A percentile compares a stretch with the other conserved stretches of the same genome.
Evolutionary conservation across 2,329 filamentous ascomycete genomes (phyloP).

Genomic region (Verticillium tricorpus): DNA sequence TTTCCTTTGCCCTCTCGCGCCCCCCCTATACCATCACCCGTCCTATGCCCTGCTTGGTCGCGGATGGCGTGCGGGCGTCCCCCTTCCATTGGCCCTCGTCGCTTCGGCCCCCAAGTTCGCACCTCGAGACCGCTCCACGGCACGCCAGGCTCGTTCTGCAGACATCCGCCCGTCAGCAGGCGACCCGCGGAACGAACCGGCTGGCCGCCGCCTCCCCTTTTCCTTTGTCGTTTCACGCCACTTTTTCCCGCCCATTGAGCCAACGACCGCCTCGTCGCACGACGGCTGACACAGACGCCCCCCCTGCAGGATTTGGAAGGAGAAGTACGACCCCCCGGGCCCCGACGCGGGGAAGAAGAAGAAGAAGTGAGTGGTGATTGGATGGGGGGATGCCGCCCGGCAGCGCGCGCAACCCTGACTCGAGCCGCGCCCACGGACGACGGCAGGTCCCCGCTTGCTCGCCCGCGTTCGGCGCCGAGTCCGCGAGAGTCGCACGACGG

Average conservation of each 20-base stretch:
- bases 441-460: no score
- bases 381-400: background rate
- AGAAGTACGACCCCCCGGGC: slow-evolving; percentile 68
- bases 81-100: slow-evolving; percentile 28
- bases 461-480: no score
- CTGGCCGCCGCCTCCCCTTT: background rate
- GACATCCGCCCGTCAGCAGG: background rate
- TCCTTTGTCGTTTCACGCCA: background rate
- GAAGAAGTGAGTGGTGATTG: slow-evolving; percentile 1
- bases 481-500: no score
- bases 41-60: slow-evolving; percentile 18
- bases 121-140: background rate
- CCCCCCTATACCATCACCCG: background rate
- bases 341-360: slow-evolving; percentile 23
- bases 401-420: background rate
- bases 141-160: slow-evolving; percentile 6
- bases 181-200: background rate
- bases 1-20: slow-evolving; percentile 7
- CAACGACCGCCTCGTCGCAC: background rate
- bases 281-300: background rate
- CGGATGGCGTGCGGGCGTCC: slow-evolving; percentile 20
- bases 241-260: no score
- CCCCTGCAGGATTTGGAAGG: slow-evolving; percentile 85
- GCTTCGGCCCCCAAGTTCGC: background rate
- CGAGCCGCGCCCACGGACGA: no score